phyloP scores from a whole-genome alignment of 169 alveolate genomes.

The Amoebophrya sp. region DNA sequence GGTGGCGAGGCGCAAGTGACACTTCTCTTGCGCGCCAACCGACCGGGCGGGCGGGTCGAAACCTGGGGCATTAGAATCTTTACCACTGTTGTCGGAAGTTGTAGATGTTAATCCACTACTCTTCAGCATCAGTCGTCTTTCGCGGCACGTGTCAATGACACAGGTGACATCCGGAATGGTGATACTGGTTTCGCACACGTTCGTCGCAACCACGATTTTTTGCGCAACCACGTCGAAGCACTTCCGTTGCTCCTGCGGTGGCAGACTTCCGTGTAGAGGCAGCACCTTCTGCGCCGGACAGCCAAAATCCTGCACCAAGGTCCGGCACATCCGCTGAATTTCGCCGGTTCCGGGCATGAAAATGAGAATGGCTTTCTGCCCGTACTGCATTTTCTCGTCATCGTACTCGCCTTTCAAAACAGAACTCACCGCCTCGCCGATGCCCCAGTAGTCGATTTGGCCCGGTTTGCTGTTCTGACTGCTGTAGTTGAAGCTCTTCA shows the following conservation, averaged over 20 bases:
- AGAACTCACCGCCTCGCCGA: background rate
- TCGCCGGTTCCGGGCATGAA: background rate
- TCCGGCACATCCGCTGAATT: background rate
- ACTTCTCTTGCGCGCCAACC: background rate
- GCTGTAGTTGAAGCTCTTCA: background rate
- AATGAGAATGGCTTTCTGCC: background rate
- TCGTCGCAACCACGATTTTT: background rate
- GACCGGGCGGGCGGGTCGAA: background rate
- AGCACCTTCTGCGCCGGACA: background rate
- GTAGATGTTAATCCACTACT: too few species aligned
- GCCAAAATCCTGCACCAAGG: background rate
- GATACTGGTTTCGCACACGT: background rate
- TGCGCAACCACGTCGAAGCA: background rate
- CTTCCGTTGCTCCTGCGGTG: background rate
- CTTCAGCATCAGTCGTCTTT: background rate
- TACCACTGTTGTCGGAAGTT: background rate
- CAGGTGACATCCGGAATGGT: constrained; percentile 19
- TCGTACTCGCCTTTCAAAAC: background rate
- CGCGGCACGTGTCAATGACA: background rate
- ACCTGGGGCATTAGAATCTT: background rate
- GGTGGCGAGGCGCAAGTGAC: background rate
- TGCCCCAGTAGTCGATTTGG: background rate
- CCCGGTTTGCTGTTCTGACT: background rate
- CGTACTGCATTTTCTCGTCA: background rate
- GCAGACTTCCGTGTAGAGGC: background rate